Evolutionary conservation across 257 asterid genomes (phyloP).

Genomic region (Gentiana straminea): DNA sequence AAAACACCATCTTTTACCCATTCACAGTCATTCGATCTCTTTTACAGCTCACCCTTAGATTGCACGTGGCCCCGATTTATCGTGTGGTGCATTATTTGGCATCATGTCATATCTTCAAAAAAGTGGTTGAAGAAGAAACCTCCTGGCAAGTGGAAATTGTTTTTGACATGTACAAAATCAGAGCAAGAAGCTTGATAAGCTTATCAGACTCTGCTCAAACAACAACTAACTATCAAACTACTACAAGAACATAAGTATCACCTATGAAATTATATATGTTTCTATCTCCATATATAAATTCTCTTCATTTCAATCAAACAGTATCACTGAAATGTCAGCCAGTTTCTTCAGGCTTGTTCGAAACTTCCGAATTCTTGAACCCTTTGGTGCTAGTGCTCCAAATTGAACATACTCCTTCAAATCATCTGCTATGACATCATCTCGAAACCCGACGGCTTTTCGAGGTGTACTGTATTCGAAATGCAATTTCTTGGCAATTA

Average conservation of each 20-base stretch:
- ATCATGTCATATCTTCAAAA: slow-evolving; percentile 50
- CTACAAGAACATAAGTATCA: slow-evolving; percentile 6
- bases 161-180: slow-evolving; percentile 17
- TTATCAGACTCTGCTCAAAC: slow-evolving; percentile 8
- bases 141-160: slow-evolving; percentile 6
- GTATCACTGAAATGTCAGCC: slow-evolving; percentile 41
- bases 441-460: slow-evolving; percentile 33
- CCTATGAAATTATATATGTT: slow-evolving; percentile 6
- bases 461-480: slow-evolving; percentile 56
- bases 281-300: slow-evolving; percentile 19
- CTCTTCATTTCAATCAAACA: slow-evolving; percentile 35
- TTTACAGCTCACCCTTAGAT: too few species aligned
- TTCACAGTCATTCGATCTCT: too few species aligned
- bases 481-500: slow-evolving; percentile 52
- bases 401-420: slow-evolving; percentile 17
- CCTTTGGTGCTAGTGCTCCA: slow-evolving; percentile 63
- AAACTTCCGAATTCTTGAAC: slow-evolving; percentile 28
- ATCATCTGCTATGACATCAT: slow-evolving; percentile 12
- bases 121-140: slow-evolving; percentile 44
- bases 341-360: slow-evolving; percentile 35
- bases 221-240: background rate
- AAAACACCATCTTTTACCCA: too few species aligned
- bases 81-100: too few species aligned
- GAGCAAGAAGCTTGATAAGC: slow-evolving; percentile 13
- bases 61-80: too few species aligned